phyloP scores from a whole-genome alignment of 768 basidiomycete genomes.

The Leccinum imitatum region DNA sequence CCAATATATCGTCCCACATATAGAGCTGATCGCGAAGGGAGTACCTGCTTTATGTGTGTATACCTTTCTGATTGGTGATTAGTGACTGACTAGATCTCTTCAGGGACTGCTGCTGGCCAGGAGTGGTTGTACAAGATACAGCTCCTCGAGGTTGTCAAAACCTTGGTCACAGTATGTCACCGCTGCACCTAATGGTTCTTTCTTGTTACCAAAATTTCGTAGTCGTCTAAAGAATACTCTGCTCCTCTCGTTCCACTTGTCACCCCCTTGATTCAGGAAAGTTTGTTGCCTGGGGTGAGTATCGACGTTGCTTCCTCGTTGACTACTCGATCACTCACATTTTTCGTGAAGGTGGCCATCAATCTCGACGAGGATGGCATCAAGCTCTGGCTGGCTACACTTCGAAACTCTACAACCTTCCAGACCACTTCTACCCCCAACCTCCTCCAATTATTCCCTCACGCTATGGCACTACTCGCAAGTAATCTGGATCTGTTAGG shows the following conservation, averaged over 20 bases:
- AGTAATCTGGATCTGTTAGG: conserved; percentile 76
- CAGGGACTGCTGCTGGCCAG: conserved; percentile 68
- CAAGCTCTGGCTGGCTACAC: conserved; percentile 68
- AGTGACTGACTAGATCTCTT: conserved; percentile 12
- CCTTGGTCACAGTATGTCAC: conserved; percentile 59
- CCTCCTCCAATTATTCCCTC: conserved; percentile 66
- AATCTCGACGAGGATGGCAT: conserved; percentile 80
- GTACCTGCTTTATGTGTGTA: conserved; percentile 71
- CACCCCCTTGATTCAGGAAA: conserved; percentile 63
- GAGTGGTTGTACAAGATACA: conserved; percentile 73
- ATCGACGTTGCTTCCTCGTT: not conserved
- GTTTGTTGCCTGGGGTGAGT: conserved; percentile 56
- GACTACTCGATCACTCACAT: not conserved
- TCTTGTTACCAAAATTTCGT: conserved; percentile 5
- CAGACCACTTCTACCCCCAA: conserved; percentile 47
- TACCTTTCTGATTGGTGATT: conserved; percentile 2
- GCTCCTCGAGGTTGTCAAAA: conserved; percentile 67
- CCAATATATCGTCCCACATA: conserved; percentile 65
- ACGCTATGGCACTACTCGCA: conserved; percentile 56
- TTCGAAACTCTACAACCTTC: conserved; percentile 62
- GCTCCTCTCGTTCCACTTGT: conserved; percentile 52
- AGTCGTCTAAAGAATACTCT: conserved; percentile 71
- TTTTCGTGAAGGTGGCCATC: conserved; percentile 50
- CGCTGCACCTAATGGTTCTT: not conserved
- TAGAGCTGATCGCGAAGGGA: conserved; percentile 57